phyloP scores from a whole-genome alignment of 2,329 filamentous ascomycete species.

The Colletotrichum lentis region DNA sequence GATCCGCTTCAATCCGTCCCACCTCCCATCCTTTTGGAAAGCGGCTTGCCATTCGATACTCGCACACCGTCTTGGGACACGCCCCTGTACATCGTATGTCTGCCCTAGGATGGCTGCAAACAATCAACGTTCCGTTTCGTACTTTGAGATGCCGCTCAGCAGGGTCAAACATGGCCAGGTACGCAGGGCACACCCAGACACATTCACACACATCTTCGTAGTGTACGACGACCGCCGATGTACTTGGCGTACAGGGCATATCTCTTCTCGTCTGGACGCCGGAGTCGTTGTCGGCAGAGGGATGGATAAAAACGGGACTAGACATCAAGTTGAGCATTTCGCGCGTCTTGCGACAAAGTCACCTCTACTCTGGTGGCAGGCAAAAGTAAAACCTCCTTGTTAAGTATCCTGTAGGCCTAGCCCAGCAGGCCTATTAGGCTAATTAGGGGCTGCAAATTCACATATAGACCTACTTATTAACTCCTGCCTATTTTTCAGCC shows the following conservation, averaged over 20 bases:
- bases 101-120: conserved; percentile 33
- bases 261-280: conserved; percentile 9
- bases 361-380: too few species aligned
- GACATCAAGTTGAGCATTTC: not conserved
- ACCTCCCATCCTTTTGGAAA: conserved; percentile 34
- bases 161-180: not conserved
- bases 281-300: conserved; percentile 3
- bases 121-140: conserved; percentile 39
- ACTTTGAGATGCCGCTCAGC: conserved; percentile 25
- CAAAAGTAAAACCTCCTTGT: too few species aligned
- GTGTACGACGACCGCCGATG: not conserved
- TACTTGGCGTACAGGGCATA: not conserved
- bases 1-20: conserved; percentile 34
- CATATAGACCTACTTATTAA: too few species aligned
- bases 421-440: too few species aligned
- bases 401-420: too few species aligned
- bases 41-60: conserved; percentile 32
- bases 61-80: conserved; percentile 1
- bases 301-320: not conserved
- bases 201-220: not conserved
- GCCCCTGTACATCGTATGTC: not conserved
- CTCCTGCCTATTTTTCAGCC: too few species aligned
- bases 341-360: not conserved
- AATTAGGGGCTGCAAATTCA: too few species aligned
- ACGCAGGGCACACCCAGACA: conserved; percentile 19